Base-by-base conservation (phyloP, 2,329 filamentous ascomycete species). In the Dactylellina cionopaga region DNA sequence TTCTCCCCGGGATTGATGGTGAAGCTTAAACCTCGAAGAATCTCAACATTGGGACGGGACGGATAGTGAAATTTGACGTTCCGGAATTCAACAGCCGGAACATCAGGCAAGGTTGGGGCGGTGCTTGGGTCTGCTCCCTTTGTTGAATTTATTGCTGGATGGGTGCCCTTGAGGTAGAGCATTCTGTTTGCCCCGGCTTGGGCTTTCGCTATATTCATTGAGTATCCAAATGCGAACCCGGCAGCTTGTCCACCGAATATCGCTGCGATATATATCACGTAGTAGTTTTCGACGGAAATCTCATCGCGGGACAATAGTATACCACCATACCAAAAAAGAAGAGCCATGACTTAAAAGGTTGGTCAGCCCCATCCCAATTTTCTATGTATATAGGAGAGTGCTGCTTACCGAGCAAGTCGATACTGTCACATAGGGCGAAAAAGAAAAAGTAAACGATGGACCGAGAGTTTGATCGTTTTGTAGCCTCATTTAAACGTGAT, bases 311-410 rank as follows among this genome's bases (percentile, higher is more conserved):
- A 68, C 9, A 90, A 78, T 15, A 90, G 84, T 22, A 82, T 84
- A 0, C 86, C 87, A 43, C 88, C 89, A 74, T 90, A 90, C 85
- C 86, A 90, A 76, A 89, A 88, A 60, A 86, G 84, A 39, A 89
- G 80, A 2, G 89, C 88, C 82, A 86, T 89, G 79, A n/a, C n/a
- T n/a, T n/a, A n/a, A n/a, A n/a, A n/a, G n/a, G n/a, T n/a, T n/a
- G n/a, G n/a, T n/a, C n/a, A n/a, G n/a, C n/a, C n/a, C n/a, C n/a
- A n/a, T n/a, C n/a, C n/a, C n/a, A n/a, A n/a, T n/a, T n/a, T n/a
- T n/a, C n/a, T n/a, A n/a, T n/a, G n/a, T n/a, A n/a, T n/a, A n/a
- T n/a, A n/a, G n/a, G n/a, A n/a, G n/a, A n/a, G n/a, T n/a, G n/a
- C n/a, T n/a, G n/a, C n/a, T n/a, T n/a, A n/a, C n/a, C n/a, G n/a